These are phyloP conservation scores for Pyrenophora graminea DNA, from an alignment of 2,329 filamentous ascomycete genomes.

Conservation along the genomic window DNA sequence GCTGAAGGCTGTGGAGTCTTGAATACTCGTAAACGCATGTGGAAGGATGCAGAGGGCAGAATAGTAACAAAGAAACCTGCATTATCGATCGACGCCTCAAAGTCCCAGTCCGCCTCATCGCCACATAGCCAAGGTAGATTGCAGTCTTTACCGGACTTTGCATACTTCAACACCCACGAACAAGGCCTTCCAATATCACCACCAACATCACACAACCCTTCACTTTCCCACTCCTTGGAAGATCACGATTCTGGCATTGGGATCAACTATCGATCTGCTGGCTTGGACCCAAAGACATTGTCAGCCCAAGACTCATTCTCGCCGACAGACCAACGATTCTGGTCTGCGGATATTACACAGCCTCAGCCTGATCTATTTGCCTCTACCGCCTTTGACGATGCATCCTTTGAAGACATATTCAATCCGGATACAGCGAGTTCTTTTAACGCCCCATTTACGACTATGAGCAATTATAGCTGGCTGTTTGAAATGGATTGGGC, in stretches of 20 bases:
- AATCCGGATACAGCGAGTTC: constrained; percentile 65
- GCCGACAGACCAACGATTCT: constrained; percentile 37
- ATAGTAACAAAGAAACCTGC: constrained; percentile 54
- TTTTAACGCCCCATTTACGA: constrained; percentile 69
- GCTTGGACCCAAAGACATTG: constrained; percentile 23
- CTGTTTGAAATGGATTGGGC: constrained; percentile 57
- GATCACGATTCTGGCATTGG: constrained; percentile 37
- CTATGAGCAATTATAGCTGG: constrained; percentile 66
- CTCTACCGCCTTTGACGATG: constrained; percentile 34
- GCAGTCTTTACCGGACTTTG: constrained; percentile 27
- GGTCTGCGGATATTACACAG: constrained; percentile 37
- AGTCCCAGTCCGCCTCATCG: constrained; percentile 5
- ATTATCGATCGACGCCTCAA: constrained; percentile 19
- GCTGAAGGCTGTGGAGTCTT: constrained; percentile 56
- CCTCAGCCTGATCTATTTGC: constrained; percentile 32
- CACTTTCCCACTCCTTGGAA: constrained; percentile 32
- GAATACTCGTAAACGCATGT: constrained; percentile 58
- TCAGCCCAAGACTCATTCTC: constrained; percentile 29
- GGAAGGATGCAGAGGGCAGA: constrained; percentile 59
- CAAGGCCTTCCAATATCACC: constrained; percentile 41
- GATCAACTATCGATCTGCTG: constrained; percentile 22
- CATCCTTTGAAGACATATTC: constrained; percentile 60
- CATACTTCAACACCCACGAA: constrained; percentile 26
- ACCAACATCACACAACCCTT: constrained; percentile 38
- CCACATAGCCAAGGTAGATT: constrained; percentile 17